Evolutionary conservation across 139 green algal species (phyloP).

Genomic region (Coccomyxa sp.): DNA sequence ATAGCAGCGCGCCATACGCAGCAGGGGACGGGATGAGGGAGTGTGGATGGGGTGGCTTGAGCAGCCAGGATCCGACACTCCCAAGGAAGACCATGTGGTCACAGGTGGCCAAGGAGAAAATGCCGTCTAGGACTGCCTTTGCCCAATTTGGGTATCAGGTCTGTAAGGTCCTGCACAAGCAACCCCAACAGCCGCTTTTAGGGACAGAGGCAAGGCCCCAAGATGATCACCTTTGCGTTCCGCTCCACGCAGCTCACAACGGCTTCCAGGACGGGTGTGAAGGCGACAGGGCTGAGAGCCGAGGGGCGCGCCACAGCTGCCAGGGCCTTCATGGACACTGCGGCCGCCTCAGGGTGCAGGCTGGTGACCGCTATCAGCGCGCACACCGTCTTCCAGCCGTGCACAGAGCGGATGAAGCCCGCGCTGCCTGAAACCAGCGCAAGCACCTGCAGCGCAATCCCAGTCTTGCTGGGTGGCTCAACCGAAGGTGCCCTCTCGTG

Average conservation of each 20-base stretch:
- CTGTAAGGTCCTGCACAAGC: not conserved
- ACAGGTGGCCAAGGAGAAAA: not conserved
- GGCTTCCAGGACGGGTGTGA: constrained; percentile 38
- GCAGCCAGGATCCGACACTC: too few relatives aligned
- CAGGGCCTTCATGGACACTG: constrained; percentile 31
- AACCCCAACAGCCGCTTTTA: not conserved
- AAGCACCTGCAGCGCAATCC: constrained; percentile 31
- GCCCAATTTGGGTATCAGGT: not conserved
- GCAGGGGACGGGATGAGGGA: not conserved
- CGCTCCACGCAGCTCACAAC: constrained; percentile 22
- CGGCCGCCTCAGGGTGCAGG: constrained; percentile 32
- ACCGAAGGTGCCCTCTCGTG: not conserved
- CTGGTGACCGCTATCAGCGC: constrained; percentile 72
- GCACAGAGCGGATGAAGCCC: constrained; percentile 62
- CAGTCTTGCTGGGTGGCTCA: not conserved
- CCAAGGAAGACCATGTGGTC: too few relatives aligned
- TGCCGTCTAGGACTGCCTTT: not conserved
- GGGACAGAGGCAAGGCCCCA: not conserved
- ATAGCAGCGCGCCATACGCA: not conserved
- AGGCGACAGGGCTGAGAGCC: constrained; percentile 6
- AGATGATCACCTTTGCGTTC: not conserved
- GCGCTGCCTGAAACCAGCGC: constrained; percentile 57
- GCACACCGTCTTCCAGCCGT: constrained; percentile 79
- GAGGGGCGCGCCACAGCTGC: not conserved
- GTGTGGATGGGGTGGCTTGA: too few relatives aligned